These are phyloP conservation scores for Cladobotryum protrusum DNA, from an alignment of 2,329 filamentous ascomycete species.

Conservation along the genomic window DNA sequence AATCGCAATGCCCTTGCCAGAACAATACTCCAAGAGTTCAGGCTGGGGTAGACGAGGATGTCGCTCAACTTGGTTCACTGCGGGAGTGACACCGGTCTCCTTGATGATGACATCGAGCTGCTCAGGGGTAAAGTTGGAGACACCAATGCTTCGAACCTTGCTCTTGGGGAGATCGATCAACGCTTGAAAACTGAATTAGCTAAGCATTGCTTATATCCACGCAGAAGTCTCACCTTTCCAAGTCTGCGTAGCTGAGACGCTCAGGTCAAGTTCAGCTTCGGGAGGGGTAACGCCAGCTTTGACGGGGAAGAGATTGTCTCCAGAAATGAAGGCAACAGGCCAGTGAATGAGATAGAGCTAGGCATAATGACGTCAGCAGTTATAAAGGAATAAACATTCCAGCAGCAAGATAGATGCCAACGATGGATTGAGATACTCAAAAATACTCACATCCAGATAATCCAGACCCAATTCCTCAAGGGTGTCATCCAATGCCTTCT, in stretches of 20 bases:
- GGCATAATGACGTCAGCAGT: background rate
- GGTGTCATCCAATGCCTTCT: constrained; percentile 48
- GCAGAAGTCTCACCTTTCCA: constrained; percentile 27
- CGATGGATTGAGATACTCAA: background rate
- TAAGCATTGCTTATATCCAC: too few relatives aligned
- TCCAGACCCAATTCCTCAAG: constrained; percentile 49
- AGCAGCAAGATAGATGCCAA: too few relatives aligned
- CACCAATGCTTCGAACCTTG: constrained; percentile 61
- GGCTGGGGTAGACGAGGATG: constrained; percentile 56
- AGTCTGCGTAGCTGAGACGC: constrained; percentile 36
- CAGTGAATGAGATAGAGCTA: constrained; percentile 58
- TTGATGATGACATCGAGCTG: constrained; percentile 49
- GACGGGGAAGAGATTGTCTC: constrained; percentile 40
- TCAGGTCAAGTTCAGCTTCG: constrained; percentile 37
- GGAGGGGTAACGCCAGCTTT: constrained; percentile 21
- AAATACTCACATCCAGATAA: constrained; percentile 44
- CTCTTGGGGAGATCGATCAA: constrained; percentile 51
- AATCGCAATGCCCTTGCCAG: constrained; percentile 56
- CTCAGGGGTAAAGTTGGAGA: constrained; percentile 60
- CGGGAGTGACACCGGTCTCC: constrained; percentile 50
- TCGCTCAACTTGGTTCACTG: constrained; percentile 64
- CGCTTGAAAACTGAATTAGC: constrained; percentile 16
- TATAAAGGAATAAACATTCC: too few relatives aligned
- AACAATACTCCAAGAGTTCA: constrained; percentile 53
- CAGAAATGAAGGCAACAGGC: constrained; percentile 44